Base-by-base conservation (phyloP, 805 yeast genomes). In the Candida ortonii region DNA sequence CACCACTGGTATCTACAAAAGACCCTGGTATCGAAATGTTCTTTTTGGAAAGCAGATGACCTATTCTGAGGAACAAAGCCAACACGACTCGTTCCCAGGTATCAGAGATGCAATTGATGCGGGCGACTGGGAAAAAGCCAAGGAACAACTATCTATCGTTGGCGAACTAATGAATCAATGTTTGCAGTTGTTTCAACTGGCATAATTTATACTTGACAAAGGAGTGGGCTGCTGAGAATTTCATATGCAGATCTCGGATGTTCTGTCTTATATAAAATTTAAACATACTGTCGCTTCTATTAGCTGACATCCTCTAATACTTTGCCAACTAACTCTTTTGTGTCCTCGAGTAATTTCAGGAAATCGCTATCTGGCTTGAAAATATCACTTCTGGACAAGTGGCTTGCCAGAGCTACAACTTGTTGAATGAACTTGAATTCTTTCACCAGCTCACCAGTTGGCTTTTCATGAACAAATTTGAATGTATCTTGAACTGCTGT, bases 21-120 rank as follows among this genome's bases (percentile, higher is more conserved):
- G 95, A 22, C 65, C 75, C 11, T 88, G 89, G 65, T 83, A 75
- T 52, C 67, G 70, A 48, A 88, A 86, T 50, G 54, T 70, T 1
- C 47, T 88, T 4, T 76, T 76, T 55, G 96, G 96, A 0, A 81
- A 84, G 6, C 78, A 84, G 30, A 52, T 69, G 32, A 62, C 69
- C 50, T 73, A 78, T 5, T 86, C 87, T 0, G 67, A 67, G 8
- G 52, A 51, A 7, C 40, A 36, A 2, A 52, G 52, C 3, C 64
- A 71, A 24, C 73, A 82, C 71, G 77, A 79, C 59, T 69, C 84
- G 2, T 87, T 84, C 53, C 96, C 97, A 0, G 72, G 73, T 5
- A 70, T 88, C 2, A 69, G 94, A 41, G 95, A 88, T 52, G 78
- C 76, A 0, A 53, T 85, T 9, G 65, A 64, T 26, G 55, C 54